Percentiles rank a stretch among this genome's conserved stretches.
These are phyloP conservation scores for Podospora sp. DNA, from an alignment of 495 filamentous ascomycete genomes.

Conservation along the genomic window DNA sequence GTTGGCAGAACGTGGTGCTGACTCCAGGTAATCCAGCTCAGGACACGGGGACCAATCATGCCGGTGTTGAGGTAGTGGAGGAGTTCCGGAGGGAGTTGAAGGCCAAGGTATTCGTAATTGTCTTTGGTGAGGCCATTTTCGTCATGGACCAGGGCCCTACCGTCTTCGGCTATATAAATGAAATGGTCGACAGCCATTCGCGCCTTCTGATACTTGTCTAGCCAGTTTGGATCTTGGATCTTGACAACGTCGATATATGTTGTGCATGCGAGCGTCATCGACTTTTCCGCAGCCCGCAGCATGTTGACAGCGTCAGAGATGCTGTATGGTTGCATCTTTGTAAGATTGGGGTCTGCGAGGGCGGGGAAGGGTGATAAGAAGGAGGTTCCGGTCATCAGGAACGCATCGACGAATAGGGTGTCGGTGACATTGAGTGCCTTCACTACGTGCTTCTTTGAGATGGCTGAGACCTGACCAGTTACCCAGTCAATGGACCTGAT, in stretches of 20 bases:
- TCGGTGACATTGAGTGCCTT: conserved; percentile 68
- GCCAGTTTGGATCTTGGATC: conserved; percentile 70
- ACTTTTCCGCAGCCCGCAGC: conserved; percentile 66
- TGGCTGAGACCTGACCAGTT: conserved; percentile 63
- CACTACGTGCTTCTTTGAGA: conserved; percentile 70
- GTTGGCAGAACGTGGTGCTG: conserved; percentile 75
- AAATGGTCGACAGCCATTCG: conserved; percentile 86
- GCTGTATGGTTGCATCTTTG: conserved; percentile 52
- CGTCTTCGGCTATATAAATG: conserved; percentile 73
- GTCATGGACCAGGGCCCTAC: conserved; percentile 72
- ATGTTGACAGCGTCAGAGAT: conserved; percentile 71
- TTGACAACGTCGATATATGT: conserved; percentile 73
- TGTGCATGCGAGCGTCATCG: conserved; percentile 63
- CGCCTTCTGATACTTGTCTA: conserved; percentile 80
- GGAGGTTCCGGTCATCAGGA: conserved; percentile 80
- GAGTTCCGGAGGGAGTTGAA: conserved; percentile 86
- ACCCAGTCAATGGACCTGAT: conserved; percentile 79
- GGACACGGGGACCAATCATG: conserved; percentile 73
- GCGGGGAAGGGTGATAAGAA: conserved; percentile 78
- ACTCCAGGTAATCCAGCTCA: conserved; percentile 78
- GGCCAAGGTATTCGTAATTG: conserved; percentile 84
- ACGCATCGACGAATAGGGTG: conserved; percentile 78
- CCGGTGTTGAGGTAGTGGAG: conserved; percentile 89
- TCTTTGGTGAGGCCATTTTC: conserved; percentile 71
- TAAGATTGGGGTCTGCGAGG: conserved; percentile 58